Base-by-base conservation (phyloP, 495 filamentous ascomycete genomes). In the Aspergillus ellipticus region DNA sequence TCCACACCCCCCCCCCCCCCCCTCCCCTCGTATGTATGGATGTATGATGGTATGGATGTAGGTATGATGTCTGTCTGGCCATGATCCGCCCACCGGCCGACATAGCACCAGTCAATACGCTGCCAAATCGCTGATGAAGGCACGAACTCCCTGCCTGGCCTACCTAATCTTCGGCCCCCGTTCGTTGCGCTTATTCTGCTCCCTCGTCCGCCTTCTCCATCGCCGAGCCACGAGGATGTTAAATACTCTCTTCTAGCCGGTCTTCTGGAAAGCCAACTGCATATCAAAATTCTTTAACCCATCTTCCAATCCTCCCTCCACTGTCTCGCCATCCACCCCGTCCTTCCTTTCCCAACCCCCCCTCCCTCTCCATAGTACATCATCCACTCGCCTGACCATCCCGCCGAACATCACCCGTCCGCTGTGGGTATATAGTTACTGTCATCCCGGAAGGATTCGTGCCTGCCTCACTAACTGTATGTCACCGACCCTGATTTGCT, bases 231-330 rank as follows among this genome's bases (percentile, higher is more conserved):
- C 56, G 56, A 26, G 20, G 45, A n/a, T 54, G 41, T 56, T 64
- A 64, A 64, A 64, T 58, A 64, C 57, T 58, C 58, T 55, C 49
- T 46, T 49, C 53, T 54, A 39, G 53, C 55, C 58, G 43, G 49
- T 54, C 57, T 51, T 53, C 49, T 42, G 52, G 58, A 49, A 57
- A 57, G 51, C 47, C 45, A 28, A 52, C 57, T 54, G 31, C 4
- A 42, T n/a, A 48, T 48, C 45, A n/a, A 28, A 8, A 16, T 48
- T 26, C 24, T 48, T 47, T 26, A 8, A 42, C 20, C 41, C 20
- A 26, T 47, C 43, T 9, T 13, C 35, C 43, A 15, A 20, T 26
- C 20, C 8, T 8, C 21, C 43, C 4, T 39, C 43, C 20, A 17
- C 41, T 19, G 17, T 42, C n/a, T 19, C 2, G 13, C 42, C 7